Evolutionary conservation across 202 grass and related monocot species (phyloP), one percentile per base, ranked within the genome.

Genomic region (Carex sylvatica): DNA sequence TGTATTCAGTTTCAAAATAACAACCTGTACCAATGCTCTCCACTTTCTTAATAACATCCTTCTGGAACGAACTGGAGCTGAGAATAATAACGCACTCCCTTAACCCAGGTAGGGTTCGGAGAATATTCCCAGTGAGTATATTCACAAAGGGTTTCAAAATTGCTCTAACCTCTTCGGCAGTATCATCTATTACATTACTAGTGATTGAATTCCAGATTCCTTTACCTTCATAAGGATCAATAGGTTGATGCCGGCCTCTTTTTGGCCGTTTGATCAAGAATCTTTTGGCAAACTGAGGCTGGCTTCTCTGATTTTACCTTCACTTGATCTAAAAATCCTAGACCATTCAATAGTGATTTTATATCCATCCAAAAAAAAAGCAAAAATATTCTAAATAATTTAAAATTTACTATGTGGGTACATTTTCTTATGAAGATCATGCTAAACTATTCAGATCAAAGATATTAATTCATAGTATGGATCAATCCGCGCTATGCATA

Each of bases 141-240:
- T 97, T 91, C 84, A 97, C 94, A 84, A 97, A 97, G 52, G 91
- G 94, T 81, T 94, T 97, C 87, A 97, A 49, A 87, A 97, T 88
- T 55, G 89, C 87, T 83, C 94, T 83, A 36, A 97, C 87, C 87
- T 97, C 90, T 74, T 92, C 91, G 38, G 89, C 91, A 90, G 93
- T 97, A 55, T 92, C 87, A 88, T 94, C 87, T 59, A 23, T 87
- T 64, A 97, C 94, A 77, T 93, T 87, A 85, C 89, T 93, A 90
- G 91, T 97, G 81, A 97, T 85, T 40, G 91, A 94, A 86, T 84
- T 84, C 94, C 94, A 97, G 70, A 93, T 88, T 82, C 87, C 94
- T 83, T 97, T 97, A 61, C 68, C 84, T 90, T 86, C 84, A 73
- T 90, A 86, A 81, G 75, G 46, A 74, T 84, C 47, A 5, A 42